Conservation (phyloP, 1,139 yeast genomes). For the Tardiomyces digboiensis region DNA sequence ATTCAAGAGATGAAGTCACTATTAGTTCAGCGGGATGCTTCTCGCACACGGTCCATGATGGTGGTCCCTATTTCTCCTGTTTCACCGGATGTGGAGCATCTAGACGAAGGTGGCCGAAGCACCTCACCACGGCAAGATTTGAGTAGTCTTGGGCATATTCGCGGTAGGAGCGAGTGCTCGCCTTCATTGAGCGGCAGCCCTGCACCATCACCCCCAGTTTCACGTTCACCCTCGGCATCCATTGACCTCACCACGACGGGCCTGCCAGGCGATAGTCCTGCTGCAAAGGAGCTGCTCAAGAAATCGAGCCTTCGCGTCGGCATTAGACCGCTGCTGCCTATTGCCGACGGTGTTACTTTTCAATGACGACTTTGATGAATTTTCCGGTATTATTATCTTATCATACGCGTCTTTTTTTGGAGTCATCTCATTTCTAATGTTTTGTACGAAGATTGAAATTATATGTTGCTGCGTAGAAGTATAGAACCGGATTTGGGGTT, state of each 20-base stretch:
- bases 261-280: not conserved
- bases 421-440: no score
- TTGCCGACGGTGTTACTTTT: constrained; percentile 3
- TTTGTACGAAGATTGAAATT: no score
- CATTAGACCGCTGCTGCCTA: constrained; percentile 10
- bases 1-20: constrained; percentile 20
- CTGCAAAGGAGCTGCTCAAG: not conserved
- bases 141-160: no score
- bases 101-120: not conserved
- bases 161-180: not conserved
- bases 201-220: not conserved
- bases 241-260: not conserved
- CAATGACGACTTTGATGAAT: not conserved
- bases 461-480: no score
- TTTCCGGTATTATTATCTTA: no score
- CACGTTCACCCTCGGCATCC: not conserved
- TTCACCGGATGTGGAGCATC: not conserved
- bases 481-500: no score
- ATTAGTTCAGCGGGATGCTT: not conserved
- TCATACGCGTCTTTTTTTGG: no score
- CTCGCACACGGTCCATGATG: not conserved
- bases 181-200: not conserved
- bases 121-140: no score
- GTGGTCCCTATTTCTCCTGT: not conserved
- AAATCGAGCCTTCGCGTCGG: constrained; percentile 4